These are phyloP conservation scores for Silybum marianum DNA, from an alignment of 129 eudicot species.

Conservation along the genomic window DNA sequence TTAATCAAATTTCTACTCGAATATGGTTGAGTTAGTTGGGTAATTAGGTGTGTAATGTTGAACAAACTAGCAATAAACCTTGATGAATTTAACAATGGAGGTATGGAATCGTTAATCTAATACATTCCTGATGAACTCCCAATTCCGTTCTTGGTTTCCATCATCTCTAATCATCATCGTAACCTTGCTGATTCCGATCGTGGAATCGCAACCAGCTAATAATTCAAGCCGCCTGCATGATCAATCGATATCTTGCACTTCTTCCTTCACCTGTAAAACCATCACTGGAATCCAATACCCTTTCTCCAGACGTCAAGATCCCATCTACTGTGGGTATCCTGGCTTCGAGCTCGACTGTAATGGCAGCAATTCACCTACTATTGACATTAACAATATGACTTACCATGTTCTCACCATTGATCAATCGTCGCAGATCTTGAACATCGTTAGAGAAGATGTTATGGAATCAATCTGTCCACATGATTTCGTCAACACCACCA, in stretches of 20 bases:
- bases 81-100: background rate
- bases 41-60: conserved; percentile 30
- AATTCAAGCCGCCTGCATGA: conserved; percentile 34
- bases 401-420: conserved; percentile 51
- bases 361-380: conserved; percentile 32
- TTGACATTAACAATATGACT: conserved; percentile 43
- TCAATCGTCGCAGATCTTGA: conserved; percentile 41
- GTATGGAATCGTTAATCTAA: background rate
- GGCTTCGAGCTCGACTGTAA: conserved; percentile 53
- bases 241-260: conserved; percentile 32
- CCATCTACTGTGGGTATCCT: conserved; percentile 63
- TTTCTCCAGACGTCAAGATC: conserved; percentile 47
- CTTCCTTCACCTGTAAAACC: conserved; percentile 48
- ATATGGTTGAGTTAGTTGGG: conserved; percentile 26
- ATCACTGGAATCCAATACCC: conserved; percentile 52
- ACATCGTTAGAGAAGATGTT: conserved; percentile 57
- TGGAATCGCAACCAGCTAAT: background rate
- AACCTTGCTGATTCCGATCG: conserved; percentile 19
- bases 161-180: conserved; percentile 21
- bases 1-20: conserved; percentile 23
- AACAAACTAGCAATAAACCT: conserved; percentile 24
- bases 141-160: conserved; percentile 10
- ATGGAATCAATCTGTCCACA: conserved; percentile 51
- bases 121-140: conserved; percentile 42
- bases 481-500: conserved; percentile 64